Conservation (phyloP, 176 grass and related monocot species). For the Aegilops speltoides region DNA sequence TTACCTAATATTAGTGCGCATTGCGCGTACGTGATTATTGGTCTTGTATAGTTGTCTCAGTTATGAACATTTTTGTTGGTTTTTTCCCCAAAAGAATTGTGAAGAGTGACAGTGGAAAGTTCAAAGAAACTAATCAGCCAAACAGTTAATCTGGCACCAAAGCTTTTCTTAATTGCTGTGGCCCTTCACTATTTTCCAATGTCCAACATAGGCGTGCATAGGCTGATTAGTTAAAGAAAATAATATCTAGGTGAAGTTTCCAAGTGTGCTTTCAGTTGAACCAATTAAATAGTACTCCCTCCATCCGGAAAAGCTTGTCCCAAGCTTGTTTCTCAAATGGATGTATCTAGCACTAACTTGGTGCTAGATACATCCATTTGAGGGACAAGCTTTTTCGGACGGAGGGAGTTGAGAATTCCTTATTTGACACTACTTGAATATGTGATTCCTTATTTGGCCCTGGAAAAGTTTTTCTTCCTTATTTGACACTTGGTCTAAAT, state of each 20-base stretch:
- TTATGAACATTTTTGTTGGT: background rate
- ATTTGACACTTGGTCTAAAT: no score
- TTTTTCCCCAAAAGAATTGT: background rate
- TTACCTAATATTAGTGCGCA: no score
- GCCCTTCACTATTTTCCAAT: background rate
- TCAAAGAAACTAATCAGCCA: background rate
- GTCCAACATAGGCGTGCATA: background rate
- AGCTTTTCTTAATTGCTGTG: background rate
- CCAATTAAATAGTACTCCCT: background rate
- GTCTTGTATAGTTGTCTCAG: background rate
- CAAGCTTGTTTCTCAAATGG: no score
- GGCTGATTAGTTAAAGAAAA: background rate
- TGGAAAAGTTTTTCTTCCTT: no score
- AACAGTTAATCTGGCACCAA: conserved; percentile 11
- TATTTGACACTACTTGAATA: no score
- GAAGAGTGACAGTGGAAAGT: background rate
- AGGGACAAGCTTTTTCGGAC: no score
- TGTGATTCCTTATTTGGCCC: no score
- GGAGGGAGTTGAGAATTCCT: no score
- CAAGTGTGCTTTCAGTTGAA: background rate
- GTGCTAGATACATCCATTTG: no score
- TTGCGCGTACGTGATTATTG: no score
- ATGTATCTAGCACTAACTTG: no score
- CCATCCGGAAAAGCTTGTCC: no score
- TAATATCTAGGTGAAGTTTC: background rate